Evolutionary conservation across 2,329 filamentous ascomycete genomes (phyloP).

Genomic region (Cordyceps fumosorosea): DNA sequence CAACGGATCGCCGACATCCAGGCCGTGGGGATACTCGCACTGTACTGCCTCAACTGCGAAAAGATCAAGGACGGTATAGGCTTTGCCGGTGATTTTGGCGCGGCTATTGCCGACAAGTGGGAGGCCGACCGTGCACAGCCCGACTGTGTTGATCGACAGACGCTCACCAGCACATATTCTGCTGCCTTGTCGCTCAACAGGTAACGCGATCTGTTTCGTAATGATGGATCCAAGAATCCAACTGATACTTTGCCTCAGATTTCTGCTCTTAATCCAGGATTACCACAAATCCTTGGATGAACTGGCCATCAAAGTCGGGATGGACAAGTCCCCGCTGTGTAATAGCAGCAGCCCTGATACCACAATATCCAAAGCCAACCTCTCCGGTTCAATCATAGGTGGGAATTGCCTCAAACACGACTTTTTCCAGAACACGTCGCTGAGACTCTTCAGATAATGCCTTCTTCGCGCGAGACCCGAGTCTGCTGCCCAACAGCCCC

Average conservation of each 20-base stretch:
- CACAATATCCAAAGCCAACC: background rate
- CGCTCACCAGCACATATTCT: background rate
- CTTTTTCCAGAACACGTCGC: too few species aligned
- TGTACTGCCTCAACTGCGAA: background rate
- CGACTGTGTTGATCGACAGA: background rate
- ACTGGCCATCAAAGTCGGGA: background rate
- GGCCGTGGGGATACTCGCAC: background rate
- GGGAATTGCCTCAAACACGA: background rate
- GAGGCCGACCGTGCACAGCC: background rate
- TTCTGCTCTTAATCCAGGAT: background rate
- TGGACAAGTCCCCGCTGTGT: background rate
- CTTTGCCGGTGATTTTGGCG: background rate
- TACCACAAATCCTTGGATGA: background rate
- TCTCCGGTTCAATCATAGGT: constrained; percentile 1
- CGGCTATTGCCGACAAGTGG: background rate
- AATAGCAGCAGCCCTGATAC: background rate
- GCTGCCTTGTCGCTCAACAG: constrained; percentile 9
- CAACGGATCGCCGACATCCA: background rate
- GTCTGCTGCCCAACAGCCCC: background rate
- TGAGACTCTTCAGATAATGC: background rate
- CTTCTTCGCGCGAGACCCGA: background rate
- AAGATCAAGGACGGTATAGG: background rate
- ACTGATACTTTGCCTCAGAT: background rate
- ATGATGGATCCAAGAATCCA: background rate
- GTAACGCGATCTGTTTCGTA: background rate